phyloP scores from a whole-genome alignment of 176 grass and related monocot genomes.

The Lolium rigidum region DNA sequence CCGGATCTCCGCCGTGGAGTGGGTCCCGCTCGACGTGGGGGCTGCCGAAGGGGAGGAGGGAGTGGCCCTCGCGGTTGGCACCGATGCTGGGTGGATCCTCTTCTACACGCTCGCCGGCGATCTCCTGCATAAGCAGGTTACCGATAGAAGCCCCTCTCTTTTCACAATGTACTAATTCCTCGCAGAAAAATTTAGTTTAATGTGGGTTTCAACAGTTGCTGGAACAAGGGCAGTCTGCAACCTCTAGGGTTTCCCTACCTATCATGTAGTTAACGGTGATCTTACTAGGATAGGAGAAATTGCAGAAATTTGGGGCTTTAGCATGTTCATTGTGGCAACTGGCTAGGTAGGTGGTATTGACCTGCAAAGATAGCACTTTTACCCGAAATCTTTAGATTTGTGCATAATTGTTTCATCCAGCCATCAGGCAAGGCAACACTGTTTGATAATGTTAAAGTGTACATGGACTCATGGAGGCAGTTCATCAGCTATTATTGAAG shows the following conservation, averaged over 20 bases:
- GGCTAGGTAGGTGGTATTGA: neutral
- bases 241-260: neutral
- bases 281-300: neutral
- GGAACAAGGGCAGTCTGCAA: neutral
- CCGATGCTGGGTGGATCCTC: slow-evolving; percentile 69
- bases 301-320: neutral
- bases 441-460: neutral
- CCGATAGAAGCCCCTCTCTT: neutral
- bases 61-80: slow-evolving; percentile 59
- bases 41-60: slow-evolving; percentile 28
- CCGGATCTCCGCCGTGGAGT: slow-evolving; percentile 68
- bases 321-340: neutral
- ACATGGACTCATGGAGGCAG: neutral
- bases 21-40: slow-evolving; percentile 57
- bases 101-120: slow-evolving; percentile 71
- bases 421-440: no score
- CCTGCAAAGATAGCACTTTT: neutral
- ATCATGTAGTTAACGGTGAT: neutral
- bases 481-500: neutral
- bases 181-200: no score
- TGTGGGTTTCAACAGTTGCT: neutral
- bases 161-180: neutral
- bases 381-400: neutral
- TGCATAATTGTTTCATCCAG: neutral
- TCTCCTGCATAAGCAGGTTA: slow-evolving; percentile 90